phyloP scores from a whole-genome alignment of 1,284 basidiomycete species.

The Ceratobasidium sp. region DNA sequence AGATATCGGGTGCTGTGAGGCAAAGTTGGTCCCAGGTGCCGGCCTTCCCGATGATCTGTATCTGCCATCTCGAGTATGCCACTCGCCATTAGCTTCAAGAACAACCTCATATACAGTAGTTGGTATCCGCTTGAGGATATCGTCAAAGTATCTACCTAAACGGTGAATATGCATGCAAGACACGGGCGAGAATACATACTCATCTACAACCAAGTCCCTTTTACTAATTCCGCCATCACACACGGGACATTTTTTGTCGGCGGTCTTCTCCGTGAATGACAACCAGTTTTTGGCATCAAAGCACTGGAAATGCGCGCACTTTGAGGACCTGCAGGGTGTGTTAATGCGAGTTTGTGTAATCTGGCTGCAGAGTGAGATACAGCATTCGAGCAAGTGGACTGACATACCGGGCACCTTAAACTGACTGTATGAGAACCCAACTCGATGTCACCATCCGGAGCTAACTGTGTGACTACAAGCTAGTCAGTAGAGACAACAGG shows the following conservation, averaged over 20 bases:
- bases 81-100: background rate
- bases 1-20: no score
- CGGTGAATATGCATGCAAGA: background rate
- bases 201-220: background rate
- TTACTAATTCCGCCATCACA: background rate
- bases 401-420: background rate
- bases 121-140: background rate
- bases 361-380: background rate
- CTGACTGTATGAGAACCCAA: background rate
- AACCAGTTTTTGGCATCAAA: conserved; percentile 5
- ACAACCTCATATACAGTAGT: background rate
- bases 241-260: background rate
- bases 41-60: no score
- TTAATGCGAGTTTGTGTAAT: background rate
- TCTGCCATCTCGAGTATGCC: background rate
- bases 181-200: background rate
- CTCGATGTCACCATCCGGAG: background rate
- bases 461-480: background rate
- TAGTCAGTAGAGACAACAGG: background rate
- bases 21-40: no score
- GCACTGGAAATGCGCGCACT: background rate
- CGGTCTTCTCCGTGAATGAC: background rate
- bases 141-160: background rate
- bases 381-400: background rate
- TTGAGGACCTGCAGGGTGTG: background rate